Base-by-base conservation (phyloP, 768 basidiomycete genomes). In the Tulasnella sp. region DNA sequence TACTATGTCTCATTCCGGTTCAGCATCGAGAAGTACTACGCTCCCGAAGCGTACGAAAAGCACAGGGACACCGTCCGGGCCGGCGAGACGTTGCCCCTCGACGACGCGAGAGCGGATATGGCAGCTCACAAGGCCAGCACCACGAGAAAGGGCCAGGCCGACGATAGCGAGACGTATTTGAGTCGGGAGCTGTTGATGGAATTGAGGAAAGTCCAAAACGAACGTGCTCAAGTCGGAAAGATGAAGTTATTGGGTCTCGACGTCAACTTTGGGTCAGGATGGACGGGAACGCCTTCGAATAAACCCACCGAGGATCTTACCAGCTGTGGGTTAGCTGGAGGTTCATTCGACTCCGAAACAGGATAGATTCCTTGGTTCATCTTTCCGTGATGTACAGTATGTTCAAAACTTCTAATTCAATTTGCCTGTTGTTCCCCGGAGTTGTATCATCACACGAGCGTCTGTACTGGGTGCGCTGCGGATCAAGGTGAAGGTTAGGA, bases 211-310 rank as follows among this genome's bases (percentile, higher is more conserved):
- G 92, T 97, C 0, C 95, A 97, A 84, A 90, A 92, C 81, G 96
- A 98, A 84, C 89, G 96, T 72, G 87, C 91, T 31, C 80, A 94
- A 92, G 91, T 90, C 71, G 91, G 92, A 21, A 93, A 92, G 84
- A 94, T 94, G 93, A 94, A 94, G 83, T 86, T 91, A 39, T 85
- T 96, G n/a, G 94, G 94, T 1, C 93, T 96, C 92, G 94, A 95
- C 24, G 88, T 96, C 77, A 94, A 93, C 90, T 94, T 88, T 94
- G 94, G 62, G 94, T 96, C 62, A 87, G 94, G 75, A 96, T 96
- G 94, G 94, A 96, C 76, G 76, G 76, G 38, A 77, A 62, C 71
- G 46, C 48, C 12, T 77, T 77, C 19, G 76, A 77, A 7, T 77
- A 38, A 71, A 36, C n/a, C n/a, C n/a, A n/a, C n/a, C n/a, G n/a